phyloP scores from a whole-genome alignment of 345 rosid genomes.

The Linum tenue region DNA sequence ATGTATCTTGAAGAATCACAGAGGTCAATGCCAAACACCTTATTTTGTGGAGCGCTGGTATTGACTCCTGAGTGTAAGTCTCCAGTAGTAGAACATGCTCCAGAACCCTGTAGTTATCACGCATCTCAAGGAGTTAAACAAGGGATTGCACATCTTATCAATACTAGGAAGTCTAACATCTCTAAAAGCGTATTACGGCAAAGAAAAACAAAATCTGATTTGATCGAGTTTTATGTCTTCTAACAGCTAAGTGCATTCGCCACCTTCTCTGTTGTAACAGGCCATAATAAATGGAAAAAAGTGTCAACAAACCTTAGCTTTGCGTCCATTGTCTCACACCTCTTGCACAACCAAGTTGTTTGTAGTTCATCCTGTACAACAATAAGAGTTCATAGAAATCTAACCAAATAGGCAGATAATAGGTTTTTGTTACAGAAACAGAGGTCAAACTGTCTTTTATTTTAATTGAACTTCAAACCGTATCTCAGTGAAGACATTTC shows the following conservation, averaged over 20 bases:
- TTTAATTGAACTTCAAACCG: background rate
- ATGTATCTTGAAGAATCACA: background rate
- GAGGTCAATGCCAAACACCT: slow-evolving; percentile 33
- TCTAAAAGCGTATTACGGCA: background rate
- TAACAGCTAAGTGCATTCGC: too few relatives aligned
- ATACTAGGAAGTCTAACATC: background rate
- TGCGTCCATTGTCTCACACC: slow-evolving; percentile 95
- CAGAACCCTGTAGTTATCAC: slow-evolving; percentile 44
- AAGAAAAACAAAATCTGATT: background rate
- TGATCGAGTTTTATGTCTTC: too few relatives aligned
- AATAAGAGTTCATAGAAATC: slow-evolving; percentile 4
- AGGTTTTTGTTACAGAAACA: background rate
- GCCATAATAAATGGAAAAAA: background rate
- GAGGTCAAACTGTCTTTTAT: background rate
- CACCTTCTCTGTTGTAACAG: too few relatives aligned
- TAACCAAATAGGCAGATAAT: background rate
- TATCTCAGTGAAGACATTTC: background rate
- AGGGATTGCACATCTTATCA: background rate
- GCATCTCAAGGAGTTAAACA: background rate
- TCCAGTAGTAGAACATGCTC: slow-evolving; percentile 80
- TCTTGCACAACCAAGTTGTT: slow-evolving; percentile 86
- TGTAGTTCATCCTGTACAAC: slow-evolving; percentile 71
- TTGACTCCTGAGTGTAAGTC: slow-evolving; percentile 80
- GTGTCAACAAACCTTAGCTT: slow-evolving; percentile 61
- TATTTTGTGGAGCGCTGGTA: slow-evolving; percentile 87